phyloP scores from a whole-genome alignment of 306 rosid genomes.

The Senna tora region DNA sequence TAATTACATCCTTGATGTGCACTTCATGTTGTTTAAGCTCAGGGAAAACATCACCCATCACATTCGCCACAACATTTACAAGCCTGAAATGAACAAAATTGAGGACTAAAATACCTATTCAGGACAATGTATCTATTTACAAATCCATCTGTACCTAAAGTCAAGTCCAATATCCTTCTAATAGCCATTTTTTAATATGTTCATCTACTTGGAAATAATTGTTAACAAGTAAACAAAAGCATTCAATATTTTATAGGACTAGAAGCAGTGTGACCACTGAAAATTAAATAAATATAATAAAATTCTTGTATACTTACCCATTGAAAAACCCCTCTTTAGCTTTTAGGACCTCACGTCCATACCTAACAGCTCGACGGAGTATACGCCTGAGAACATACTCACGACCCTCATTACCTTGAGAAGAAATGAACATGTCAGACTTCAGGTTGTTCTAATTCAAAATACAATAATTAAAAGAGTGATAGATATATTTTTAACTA shows the following conservation, averaged over 20 bases:
- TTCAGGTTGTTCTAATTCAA: slow-evolving; percentile 12
- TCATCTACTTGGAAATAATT: slow-evolving; percentile 1
- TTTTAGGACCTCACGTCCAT: slow-evolving; percentile 88
- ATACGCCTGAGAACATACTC: slow-evolving; percentile 97
- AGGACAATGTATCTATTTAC: neutral
- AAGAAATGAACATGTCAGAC: slow-evolving; percentile 32
- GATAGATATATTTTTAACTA: neutral
- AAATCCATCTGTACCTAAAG: neutral
- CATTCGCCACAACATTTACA: slow-evolving; percentile 62
- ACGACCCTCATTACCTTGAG: slow-evolving; percentile 91
- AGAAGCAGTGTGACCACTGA: neutral
- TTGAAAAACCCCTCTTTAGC: slow-evolving; percentile 94
- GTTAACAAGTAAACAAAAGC: neutral
- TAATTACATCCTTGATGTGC: slow-evolving; percentile 65
- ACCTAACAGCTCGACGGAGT: slow-evolving; percentile 99
- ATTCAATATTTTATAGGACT: neutral
- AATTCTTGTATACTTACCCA: slow-evolving; percentile 54
- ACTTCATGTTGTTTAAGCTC: slow-evolving; percentile 76
- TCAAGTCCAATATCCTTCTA: neutral
- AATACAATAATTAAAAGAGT: neutral
- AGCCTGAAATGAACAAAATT: slow-evolving; percentile 62
- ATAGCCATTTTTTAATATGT: neutral
- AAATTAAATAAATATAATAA: neutral
- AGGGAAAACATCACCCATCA: slow-evolving; percentile 84
- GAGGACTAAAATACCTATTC: too few relatives aligned